phyloP scores from a whole-genome alignment of 1,284 basidiomycete genomes.

The Melampsora americana region DNA sequence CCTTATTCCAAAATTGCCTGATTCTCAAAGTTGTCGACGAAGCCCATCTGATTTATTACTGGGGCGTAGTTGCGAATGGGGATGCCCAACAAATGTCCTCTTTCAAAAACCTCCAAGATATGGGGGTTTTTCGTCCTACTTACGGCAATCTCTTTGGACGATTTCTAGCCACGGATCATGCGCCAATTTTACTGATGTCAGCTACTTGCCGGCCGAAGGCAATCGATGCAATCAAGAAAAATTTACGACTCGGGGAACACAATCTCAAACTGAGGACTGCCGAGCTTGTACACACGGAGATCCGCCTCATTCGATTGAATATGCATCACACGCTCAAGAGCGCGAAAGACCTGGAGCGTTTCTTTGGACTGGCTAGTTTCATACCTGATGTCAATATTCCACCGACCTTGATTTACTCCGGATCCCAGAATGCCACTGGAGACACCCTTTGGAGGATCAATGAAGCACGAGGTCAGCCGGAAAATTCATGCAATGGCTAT shows the following conservation, averaged over 20 bases:
- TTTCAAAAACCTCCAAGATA: no score
- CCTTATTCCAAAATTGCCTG: no score
- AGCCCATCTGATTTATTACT: not conserved
- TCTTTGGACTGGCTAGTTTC: not conserved
- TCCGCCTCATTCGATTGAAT: not conserved
- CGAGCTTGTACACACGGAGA: slow-evolving; percentile 6
- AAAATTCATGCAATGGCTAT: slow-evolving; percentile 6
- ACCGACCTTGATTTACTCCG: not conserved
- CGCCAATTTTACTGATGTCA: no score
- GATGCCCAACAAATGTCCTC: not conserved
- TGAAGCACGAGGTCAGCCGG: not conserved
- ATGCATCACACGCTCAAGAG: not conserved
- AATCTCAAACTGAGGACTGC: not conserved
- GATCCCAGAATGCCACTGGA: slow-evolving; percentile 1
- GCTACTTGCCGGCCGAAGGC: no score
- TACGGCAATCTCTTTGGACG: no score
- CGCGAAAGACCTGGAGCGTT: not conserved
- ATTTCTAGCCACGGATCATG: no score
- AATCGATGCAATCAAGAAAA: no score
- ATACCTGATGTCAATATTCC: no score
- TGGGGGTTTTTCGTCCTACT: no score
- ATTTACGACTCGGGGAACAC: no score
- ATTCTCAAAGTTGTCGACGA: no score
- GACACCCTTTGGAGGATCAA: no score
- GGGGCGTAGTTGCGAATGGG: not conserved